Evolutionary conservation across 257 asterid genomes (phyloP), one percentile per base, ranked within the genome.

Genomic region (Plantago major): DNA sequence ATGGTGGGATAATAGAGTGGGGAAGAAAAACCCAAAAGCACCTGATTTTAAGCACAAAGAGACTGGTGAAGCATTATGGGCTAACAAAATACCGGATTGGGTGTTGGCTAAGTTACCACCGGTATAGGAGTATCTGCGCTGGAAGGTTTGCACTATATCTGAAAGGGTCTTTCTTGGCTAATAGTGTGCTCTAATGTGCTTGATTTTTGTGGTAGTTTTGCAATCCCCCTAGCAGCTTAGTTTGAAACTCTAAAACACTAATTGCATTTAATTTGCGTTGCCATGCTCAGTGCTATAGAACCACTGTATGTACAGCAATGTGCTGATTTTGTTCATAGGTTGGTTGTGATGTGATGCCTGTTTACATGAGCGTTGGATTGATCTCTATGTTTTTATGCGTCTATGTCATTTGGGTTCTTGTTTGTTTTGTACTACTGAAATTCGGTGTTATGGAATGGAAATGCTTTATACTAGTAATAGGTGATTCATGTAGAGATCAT

Each of bases 51-150:
- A n/a, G n/a, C n/a, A n/a, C n/a, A n/a, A n/a, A n/a, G n/a, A n/a
- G n/a, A n/a, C n/a, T n/a, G n/a, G n/a, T n/a, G n/a, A n/a, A n/a
- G n/a, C n/a, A n/a, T n/a, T n/a, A n/a, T n/a, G n/a, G n/a, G n/a
- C n/a, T n/a, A n/a, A n/a, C n/a, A n/a, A n/a, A n/a, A n/a, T n/a
- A n/a, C n/a, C n/a, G n/a, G n/a, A n/a, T n/a, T n/a, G n/a, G n/a
- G n/a, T n/a, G n/a, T 22, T 60, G 65, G 66, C 89, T 14, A 76
- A 40, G 79, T 73, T 91, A 66, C 95, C 95, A 10, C 85, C 85
- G 2, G 9, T 22, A 22, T 22, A 22, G 26, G 26, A 22, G 26
- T 22, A 2, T n/a, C 26, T 22, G 26, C 58, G 71, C 68, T 16
- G n/a, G n/a, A n/a, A 68, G 26, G 6, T 14, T 18, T 19, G 38